Conservation (phyloP, 2,329 filamentous ascomycete species). For the Neofusicoccum umdonicola region DNA sequence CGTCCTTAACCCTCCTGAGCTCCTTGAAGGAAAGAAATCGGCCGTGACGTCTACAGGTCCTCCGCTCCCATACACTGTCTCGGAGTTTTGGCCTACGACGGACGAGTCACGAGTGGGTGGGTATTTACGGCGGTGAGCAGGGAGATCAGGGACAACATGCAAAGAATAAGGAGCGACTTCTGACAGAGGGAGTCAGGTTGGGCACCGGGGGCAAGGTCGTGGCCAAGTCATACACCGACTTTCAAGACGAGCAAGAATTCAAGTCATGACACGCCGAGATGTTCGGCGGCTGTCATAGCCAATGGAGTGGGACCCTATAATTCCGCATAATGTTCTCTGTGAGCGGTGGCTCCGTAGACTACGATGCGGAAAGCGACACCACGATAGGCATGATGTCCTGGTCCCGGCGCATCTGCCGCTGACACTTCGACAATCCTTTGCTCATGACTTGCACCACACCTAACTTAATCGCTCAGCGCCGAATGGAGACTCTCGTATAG, state of each 20-base stretch:
- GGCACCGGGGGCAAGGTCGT: constrained; percentile 42
- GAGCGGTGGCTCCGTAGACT: too few species aligned
- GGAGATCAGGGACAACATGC: constrained; percentile 45
- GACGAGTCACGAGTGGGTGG: not conserved
- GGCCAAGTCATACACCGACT: constrained; percentile 27
- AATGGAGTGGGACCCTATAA: too few species aligned
- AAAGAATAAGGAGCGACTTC: constrained; percentile 41
- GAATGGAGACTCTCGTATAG: too few species aligned
- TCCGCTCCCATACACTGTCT: constrained; percentile 45
- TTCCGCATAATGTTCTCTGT: too few species aligned
- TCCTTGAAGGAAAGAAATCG: constrained; percentile 39
- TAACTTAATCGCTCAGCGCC: too few species aligned
- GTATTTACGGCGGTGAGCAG: constrained; percentile 54
- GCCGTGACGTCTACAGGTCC: constrained; percentile 22
- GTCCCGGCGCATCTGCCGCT: too few species aligned
- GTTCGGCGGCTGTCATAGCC: too few species aligned
- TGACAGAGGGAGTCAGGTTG: constrained; percentile 46
- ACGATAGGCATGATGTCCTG: too few species aligned
- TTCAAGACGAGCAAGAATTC: not conserved
- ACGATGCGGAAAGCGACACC: too few species aligned
- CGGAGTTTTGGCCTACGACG: constrained; percentile 34
- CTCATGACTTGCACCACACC: too few species aligned
- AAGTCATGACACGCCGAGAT: not conserved
- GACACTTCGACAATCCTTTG: too few species aligned
- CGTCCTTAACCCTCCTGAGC: constrained; percentile 26